A percentile compares a stretch with the other conserved stretches of the same genome.
phyloP scores from a whole-genome alignment of 2,329 filamentous ascomycete species.

The Aspergillus clavatus region DNA sequence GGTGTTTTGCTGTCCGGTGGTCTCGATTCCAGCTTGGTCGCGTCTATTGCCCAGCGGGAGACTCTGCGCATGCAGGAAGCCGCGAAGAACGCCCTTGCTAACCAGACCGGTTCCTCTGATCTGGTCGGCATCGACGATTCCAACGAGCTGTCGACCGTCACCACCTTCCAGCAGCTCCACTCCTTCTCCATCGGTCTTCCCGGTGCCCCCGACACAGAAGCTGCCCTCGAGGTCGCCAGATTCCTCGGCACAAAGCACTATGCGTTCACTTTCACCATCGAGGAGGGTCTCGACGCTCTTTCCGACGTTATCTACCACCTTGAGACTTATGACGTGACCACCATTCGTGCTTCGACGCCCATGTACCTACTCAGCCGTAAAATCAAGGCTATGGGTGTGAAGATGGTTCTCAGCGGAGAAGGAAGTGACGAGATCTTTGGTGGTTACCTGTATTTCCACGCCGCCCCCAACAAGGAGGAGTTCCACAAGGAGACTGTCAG shows the following conservation, averaged over 20 bases:
- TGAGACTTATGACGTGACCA: slow-evolving; percentile 96
- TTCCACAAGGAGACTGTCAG: slow-evolving; percentile 95
- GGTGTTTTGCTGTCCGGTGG: slow-evolving; percentile 93
- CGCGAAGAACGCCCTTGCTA: slow-evolving; percentile 43
- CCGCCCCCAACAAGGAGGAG: slow-evolving; percentile 80
- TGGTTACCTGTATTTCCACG: slow-evolving; percentile 98
- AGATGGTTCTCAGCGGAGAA: slow-evolving; percentile 98
- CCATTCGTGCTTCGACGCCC: slow-evolving; percentile 93
- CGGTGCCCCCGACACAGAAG: slow-evolving; percentile 84
- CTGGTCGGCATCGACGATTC: slow-evolving; percentile 93
- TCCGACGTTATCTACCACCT: slow-evolving; percentile 98
- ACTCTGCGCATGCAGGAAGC: slow-evolving; percentile 70
- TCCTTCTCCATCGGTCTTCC: slow-evolving; percentile 98
- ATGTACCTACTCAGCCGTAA: slow-evolving; percentile 98
- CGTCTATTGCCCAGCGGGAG: slow-evolving; percentile 91
- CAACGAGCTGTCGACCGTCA: slow-evolving; percentile 81
- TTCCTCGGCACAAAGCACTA: slow-evolving; percentile 98
- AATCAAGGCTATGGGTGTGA: slow-evolving; percentile 99
- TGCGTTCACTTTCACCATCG: slow-evolving; percentile 95
- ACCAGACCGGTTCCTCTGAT: slow-evolving; percentile 47
- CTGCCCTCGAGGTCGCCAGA: slow-evolving; percentile 86
- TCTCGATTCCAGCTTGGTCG: slow-evolving; percentile 90
- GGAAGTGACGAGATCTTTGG: slow-evolving; percentile 98
- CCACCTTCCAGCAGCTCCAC: slow-evolving; percentile 90
- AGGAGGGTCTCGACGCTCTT: slow-evolving; percentile 93